These are phyloP conservation scores for Phytophthora pistaciae DNA, from an alignment of 352 stramenopile species.

Conservation along the genomic window DNA sequence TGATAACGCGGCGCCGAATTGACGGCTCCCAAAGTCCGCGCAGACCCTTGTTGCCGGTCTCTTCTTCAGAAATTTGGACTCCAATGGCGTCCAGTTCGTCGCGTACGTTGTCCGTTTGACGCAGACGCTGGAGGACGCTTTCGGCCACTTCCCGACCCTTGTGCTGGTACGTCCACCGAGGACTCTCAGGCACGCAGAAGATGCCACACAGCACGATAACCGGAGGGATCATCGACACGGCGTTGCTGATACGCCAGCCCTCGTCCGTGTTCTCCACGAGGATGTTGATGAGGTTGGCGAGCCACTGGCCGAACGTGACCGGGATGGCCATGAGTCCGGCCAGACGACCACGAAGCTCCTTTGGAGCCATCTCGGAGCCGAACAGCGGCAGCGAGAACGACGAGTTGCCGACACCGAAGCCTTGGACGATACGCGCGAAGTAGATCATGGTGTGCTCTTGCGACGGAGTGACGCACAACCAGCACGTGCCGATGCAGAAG, in stretches of 20 bases:
- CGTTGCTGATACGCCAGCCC: slow-evolving; percentile 51
- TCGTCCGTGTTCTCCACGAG: slow-evolving; percentile 30
- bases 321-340: slow-evolving; percentile 40
- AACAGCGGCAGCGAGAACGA: slow-evolving; percentile 48
- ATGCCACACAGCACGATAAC: slow-evolving; percentile 55
- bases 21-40: slow-evolving; percentile 40
- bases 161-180: slow-evolving; percentile 41
- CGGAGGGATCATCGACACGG: slow-evolving; percentile 37
- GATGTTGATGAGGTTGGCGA: slow-evolving; percentile 48
- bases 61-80: slow-evolving; percentile 43
- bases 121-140: slow-evolving; percentile 38
- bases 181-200: slow-evolving; percentile 43
- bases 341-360: slow-evolving; percentile 47
- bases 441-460: slow-evolving; percentile 34
- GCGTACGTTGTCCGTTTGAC: slow-evolving; percentile 32
- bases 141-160: slow-evolving; percentile 36
- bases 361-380: slow-evolving; percentile 50
- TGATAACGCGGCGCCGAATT: slow-evolving; percentile 35
- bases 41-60: slow-evolving; percentile 29
- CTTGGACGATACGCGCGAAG: slow-evolving; percentile 44
- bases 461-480: slow-evolving; percentile 33
- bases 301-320: slow-evolving; percentile 39
- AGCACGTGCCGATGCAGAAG: slow-evolving; percentile 45
- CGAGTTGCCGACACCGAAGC: slow-evolving; percentile 44
- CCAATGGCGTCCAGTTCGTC: slow-evolving; percentile 51